These are phyloP conservation scores for Lachancea quebecensis DNA, from an alignment of 805 yeast genomes.

Conservation along the genomic window DNA sequence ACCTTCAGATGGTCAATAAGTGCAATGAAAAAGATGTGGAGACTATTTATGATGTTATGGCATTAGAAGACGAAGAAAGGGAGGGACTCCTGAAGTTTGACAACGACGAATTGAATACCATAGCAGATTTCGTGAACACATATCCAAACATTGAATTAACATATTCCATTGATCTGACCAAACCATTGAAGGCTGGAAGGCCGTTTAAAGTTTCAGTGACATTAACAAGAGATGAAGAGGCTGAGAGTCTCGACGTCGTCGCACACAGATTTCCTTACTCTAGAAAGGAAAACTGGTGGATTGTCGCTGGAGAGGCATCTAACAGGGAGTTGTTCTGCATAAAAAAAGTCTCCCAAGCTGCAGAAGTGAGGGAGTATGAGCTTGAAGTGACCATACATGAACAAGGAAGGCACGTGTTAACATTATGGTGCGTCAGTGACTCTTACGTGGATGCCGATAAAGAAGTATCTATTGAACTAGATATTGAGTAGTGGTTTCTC, in stretches of 20 bases:
- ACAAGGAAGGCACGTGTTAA: constrained; percentile 54
- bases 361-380: constrained; percentile 45
- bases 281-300: constrained; percentile 71
- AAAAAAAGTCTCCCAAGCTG: constrained; percentile 50
- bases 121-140: constrained; percentile 83
- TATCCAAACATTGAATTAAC: constrained; percentile 79
- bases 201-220: constrained; percentile 42
- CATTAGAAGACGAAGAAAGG: constrained; percentile 65
- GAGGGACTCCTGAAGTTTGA: constrained; percentile 52
- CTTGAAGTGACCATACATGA: constrained; percentile 53
- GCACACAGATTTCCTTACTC: constrained; percentile 52
- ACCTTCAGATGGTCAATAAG: constrained; percentile 39
- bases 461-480: constrained; percentile 53
- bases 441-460: constrained; percentile 90
- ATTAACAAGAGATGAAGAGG: constrained; percentile 69
- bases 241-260: constrained; percentile 54
- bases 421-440: constrained; percentile 85
- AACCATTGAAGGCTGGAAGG: constrained; percentile 42
- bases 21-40: constrained; percentile 52
- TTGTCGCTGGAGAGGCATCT: constrained; percentile 65
- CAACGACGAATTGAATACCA: constrained; percentile 46
- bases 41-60: constrained; percentile 73
- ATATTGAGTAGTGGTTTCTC: constrained; percentile 9
- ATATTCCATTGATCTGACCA: constrained; percentile 41
- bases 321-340: constrained; percentile 63